Evolutionary conservation across 78 protist species (phyloP), one percentile per base, ranked within the genome.

Genomic region (Emiliania huxleyi): DNA sequence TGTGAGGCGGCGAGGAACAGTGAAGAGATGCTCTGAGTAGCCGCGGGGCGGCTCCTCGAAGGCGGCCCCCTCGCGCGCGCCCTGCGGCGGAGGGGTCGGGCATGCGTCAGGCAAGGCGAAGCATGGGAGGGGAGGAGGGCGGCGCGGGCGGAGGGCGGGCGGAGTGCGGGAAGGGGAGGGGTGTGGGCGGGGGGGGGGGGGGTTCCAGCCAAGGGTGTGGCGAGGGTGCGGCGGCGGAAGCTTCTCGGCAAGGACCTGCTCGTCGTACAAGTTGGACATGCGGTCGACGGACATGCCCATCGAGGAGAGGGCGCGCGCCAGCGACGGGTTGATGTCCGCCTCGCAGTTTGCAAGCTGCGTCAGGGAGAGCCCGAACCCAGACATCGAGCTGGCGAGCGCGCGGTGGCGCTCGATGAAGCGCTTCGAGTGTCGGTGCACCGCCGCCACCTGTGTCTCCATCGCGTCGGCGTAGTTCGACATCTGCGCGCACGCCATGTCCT

Each of bases 311-410:
- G n/a, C 37, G 33, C n/a, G 2, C 40, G 81, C 81, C 19, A 71
- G 81, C 25, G 81, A 71, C 25, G 35, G 18, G 43, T 29, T 35
- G 81, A 35, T 35, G 29, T 26, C 42, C 11, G n/a, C 42, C 42
- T 71, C 42, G 42, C 81, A 71, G 81, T 71, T 35, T 35, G 81
- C 81, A 22, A 71, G 81, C 81, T 71, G 81, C 18, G 81, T 71
- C n/a, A 71, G 81, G n/a, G 44, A 4, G 81, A 71, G 81, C 45
- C 81, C 81, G 37, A 71, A 71, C 40, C 81, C 42, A 4, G 81
- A 19, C 81, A 71, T 26, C 25, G 81, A 26, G 18, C n/a, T 12
- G 33, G 42, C 37, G 42, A 71, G 81, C 43, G 81, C 42, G 21
- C 22, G 5, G 42, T 71, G 81, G 5, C 81, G 81, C 81, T 71